Evolutionary conservation across 169 alveolate genomes (phyloP).

Genomic region (Cryptosporidium canis): DNA sequence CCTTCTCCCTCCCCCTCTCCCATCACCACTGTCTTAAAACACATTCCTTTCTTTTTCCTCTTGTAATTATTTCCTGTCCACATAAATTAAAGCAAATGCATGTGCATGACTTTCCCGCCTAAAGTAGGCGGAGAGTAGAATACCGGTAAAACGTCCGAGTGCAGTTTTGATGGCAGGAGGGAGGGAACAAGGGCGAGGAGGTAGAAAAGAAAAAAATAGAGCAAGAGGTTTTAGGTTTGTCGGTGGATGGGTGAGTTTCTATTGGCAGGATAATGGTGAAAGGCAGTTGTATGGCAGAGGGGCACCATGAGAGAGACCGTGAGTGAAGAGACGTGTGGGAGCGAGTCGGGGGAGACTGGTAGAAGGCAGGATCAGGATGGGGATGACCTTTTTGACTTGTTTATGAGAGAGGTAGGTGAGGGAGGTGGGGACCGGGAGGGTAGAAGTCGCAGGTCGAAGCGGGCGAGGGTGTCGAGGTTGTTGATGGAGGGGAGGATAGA

Average conservation of each 20-base stretch:
- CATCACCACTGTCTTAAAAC: no score
- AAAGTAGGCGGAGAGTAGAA: neutral
- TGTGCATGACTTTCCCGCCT: slow-evolving; percentile 52
- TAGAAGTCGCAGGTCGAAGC: neutral
- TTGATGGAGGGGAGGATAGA: slow-evolving; percentile 29
- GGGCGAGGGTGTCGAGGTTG: slow-evolving; percentile 32
- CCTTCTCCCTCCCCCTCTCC: no score
- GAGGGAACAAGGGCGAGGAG: neutral
- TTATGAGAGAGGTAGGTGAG: slow-evolving; percentile 44
- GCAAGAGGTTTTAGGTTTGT: neutral
- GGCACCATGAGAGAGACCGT: neutral
- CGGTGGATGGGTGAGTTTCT: no score
- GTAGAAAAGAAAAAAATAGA: neutral
- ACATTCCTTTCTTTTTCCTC: neutral
- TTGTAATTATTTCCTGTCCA: neutral
- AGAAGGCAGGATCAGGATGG: neutral
- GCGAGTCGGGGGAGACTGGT: neutral
- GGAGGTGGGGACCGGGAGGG: neutral
- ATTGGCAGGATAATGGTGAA: neutral
- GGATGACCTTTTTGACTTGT: slow-evolving; percentile 20
- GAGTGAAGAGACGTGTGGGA: neutral
- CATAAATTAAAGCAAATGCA: neutral
- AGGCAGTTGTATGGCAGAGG: neutral
- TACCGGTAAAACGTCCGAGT: slow-evolving; percentile 24
- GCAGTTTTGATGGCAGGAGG: no score